Percentiles rank a stretch among this genome's conserved stretches.
Evolutionary conservation across 83 land plant genomes (phyloP).

Genomic region (Picea abies): DNA sequence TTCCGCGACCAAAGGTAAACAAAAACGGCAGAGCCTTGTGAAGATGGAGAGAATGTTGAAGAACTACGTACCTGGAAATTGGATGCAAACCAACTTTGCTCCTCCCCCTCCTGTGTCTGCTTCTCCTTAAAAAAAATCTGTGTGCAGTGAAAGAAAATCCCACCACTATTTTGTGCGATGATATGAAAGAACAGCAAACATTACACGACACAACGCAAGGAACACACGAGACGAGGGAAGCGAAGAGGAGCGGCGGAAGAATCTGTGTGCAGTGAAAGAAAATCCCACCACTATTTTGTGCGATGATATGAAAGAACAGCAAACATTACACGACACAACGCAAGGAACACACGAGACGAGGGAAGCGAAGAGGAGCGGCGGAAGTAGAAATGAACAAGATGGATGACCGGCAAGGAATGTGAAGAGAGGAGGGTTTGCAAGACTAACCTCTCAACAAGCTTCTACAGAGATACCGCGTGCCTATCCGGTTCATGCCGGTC

Average conservation of each 20-base stretch:
- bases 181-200: not conserved
- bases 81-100: not conserved
- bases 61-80: conserved; percentile 1
- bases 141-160: not conserved
- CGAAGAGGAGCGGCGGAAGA: not conserved
- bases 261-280: not conserved
- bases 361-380: not conserved
- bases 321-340: not conserved
- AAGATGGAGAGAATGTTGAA: not conserved
- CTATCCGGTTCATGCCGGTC: not conserved
- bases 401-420: conserved; percentile 16
- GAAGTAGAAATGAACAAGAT: conserved; percentile 3
- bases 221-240: not conserved
- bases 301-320: not conserved
- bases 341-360: not conserved
- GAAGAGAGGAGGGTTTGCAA: not conserved
- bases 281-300: not conserved
- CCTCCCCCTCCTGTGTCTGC: not conserved
- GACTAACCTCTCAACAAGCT: conserved; percentile 1
- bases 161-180: not conserved
- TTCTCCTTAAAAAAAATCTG: not conserved
- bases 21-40: not conserved
- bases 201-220: not conserved
- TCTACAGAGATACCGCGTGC: not conserved
- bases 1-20: not conserved